Conservation (phyloP, 2,329 filamentous ascomycete species). For the Cadophora luteo-olivacea region DNA sequence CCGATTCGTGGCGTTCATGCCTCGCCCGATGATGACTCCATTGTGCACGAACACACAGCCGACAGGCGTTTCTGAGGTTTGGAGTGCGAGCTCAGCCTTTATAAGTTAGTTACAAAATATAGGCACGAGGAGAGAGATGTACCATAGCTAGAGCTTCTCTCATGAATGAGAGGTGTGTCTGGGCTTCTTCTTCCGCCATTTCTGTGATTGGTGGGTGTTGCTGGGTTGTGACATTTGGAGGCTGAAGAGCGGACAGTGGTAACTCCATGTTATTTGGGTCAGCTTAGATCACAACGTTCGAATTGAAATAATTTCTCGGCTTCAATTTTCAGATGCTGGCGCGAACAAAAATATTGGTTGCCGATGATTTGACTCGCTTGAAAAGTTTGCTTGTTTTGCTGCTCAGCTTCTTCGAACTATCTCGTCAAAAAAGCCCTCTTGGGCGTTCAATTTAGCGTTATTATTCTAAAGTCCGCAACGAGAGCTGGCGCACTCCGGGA, state of each 20-base stretch:
- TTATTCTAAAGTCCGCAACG: too few relatives aligned
- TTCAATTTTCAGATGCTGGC: too few relatives aligned
- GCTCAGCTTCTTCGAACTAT: too few relatives aligned
- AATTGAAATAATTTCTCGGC: too few relatives aligned
- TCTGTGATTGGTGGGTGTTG: neutral
- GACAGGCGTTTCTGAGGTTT: constrained; percentile 90
- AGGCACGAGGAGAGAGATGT: neutral
- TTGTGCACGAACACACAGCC: constrained; percentile 91
- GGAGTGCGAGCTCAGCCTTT: constrained; percentile 84
- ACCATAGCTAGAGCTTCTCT: constrained; percentile 27
- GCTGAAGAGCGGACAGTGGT: neutral
- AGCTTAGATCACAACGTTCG: neutral
- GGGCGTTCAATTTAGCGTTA: too few relatives aligned
- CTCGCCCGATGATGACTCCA: constrained; percentile 79
- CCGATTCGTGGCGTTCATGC: constrained; percentile 97
- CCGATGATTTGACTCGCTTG: too few relatives aligned
- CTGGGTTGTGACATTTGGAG: neutral
- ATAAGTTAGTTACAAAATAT: neutral
- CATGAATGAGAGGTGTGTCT: constrained; percentile 68
- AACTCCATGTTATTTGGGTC: neutral
- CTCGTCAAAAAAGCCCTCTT: too few relatives aligned
- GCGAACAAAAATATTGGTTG: too few relatives aligned
- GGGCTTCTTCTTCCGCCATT: constrained; percentile 31
- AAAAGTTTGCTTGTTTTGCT: too few relatives aligned
- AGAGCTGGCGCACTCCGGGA: too few relatives aligned